Conservation (phyloP, 2,329 filamentous ascomycete genomes). For the Cladosporium sp. region DNA sequence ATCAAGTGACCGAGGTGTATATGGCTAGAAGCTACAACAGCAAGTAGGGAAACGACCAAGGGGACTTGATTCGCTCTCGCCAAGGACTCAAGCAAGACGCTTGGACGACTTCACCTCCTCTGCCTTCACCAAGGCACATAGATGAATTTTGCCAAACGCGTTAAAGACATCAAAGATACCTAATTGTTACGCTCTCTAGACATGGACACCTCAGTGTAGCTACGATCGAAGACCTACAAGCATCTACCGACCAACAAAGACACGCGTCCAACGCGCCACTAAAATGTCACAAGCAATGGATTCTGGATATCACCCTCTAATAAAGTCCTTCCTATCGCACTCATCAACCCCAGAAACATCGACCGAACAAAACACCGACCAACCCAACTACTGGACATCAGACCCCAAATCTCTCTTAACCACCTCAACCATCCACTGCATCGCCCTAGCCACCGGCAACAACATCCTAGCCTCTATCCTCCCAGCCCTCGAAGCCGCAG, state of each 20-base stretch:
- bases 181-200: too few relatives aligned
- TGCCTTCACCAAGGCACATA: neutral
- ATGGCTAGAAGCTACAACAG: neutral
- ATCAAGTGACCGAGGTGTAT: too few relatives aligned
- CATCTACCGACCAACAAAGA: neutral
- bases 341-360: neutral
- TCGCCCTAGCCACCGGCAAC: slow-evolving; percentile 50
- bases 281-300: neutral
- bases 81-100: neutral
- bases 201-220: neutral
- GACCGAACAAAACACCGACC: slow-evolving; percentile 11
- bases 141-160: neutral
- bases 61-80: neutral
- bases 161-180: neutral
- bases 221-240: neutral
- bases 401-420: slow-evolving; percentile 26
- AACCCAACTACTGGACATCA: slow-evolving; percentile 23
- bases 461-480: slow-evolving; percentile 53
- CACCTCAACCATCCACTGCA: slow-evolving; percentile 38
- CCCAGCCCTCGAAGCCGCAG: slow-evolving; percentile 62
- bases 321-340: slow-evolving; percentile 12
- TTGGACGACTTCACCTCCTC: neutral
- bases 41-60: neutral
- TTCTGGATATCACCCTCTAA: neutral
- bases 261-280: neutral